Base-by-base conservation (phyloP, 768 basidiomycete genomes). In the Mycena sanguinolenta region DNA sequence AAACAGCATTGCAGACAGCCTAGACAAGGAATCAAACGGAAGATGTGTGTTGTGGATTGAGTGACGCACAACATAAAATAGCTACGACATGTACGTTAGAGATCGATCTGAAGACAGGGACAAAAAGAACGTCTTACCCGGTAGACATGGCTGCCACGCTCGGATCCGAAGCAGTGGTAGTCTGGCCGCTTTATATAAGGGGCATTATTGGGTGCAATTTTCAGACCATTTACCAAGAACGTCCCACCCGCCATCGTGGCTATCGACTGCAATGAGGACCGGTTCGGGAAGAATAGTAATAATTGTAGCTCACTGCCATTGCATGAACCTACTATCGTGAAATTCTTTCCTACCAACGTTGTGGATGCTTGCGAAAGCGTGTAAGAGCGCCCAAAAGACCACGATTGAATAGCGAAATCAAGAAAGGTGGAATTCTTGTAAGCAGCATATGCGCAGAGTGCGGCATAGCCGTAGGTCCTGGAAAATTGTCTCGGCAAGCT, bases 381-480 rank as follows among this genome's bases (percentile, higher is more conserved):
- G 62, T 53, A 65, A 25, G 34, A n/a, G 8, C 38, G 42, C 14
- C 67, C 67, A 38, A 66, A 69, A 4, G 52, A 46, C 71, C 71
- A 72, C 30, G 53, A 59, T 17, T 69, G 49, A 23, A 50, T 54
- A 10, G 71, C 71, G 54, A 59, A 72, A 4, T 62, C 16, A 13
- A 69, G 63, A 34, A 58, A 72, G 1, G 9, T 30, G 32, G 39
- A 30, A 28, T 38, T 49, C 6, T 32, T 27, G 67, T 72, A 72
- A 19, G 67, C 67, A 12, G 25, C 27, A 54, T 67, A 72, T 34
- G 70, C 70, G 34, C 28, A 17, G 28, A 52, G 17, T 16, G 70
- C 70, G 59, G 70, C 70, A 52, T 68, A 62, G 7, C 71, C 71
- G 50, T 71, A 67, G 57, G 59, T 38, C 17, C 70, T 71, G 30